phyloP scores from a whole-genome alignment of 1,284 basidiomycete species.

The Pyrrhoderma noxium region DNA sequence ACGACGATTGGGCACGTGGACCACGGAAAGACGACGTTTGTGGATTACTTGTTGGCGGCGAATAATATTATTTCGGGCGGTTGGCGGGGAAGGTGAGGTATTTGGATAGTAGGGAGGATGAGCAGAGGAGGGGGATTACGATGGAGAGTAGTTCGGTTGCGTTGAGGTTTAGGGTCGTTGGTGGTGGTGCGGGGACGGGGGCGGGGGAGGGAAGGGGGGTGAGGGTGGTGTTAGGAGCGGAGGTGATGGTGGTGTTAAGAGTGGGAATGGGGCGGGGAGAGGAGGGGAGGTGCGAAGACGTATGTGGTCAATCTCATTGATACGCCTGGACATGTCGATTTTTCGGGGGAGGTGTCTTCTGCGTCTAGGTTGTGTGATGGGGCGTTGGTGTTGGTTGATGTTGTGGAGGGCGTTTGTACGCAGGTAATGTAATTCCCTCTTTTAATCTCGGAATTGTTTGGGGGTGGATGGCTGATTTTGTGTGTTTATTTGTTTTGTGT shows the following conservation, averaged over 20 bases:
- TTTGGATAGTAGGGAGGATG: constrained; percentile 93
- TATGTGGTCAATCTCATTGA: constrained; percentile 95
- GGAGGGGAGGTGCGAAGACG: constrained; percentile 48
- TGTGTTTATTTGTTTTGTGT: too few species aligned
- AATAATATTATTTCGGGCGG: constrained; percentile 95
- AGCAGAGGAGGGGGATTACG: constrained; percentile 96
- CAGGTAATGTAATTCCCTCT: constrained; percentile 49
- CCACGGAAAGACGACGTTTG: constrained; percentile 92
- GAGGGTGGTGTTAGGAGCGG: neutral
- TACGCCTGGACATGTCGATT: constrained; percentile 98
- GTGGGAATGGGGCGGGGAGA: constrained; percentile 14
- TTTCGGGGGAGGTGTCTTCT: constrained; percentile 94
- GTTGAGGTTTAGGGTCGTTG: constrained; percentile 66
- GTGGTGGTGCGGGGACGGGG: constrained; percentile 33
- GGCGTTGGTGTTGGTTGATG: constrained; percentile 94
- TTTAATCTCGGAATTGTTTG: neutral
- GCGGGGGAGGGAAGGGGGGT: neutral
- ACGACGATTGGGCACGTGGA: constrained; percentile 83
- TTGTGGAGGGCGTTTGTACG: constrained; percentile 97
- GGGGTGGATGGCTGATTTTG: too few species aligned
- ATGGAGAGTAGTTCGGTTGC: constrained; percentile 98
- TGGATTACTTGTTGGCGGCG: constrained; percentile 91
- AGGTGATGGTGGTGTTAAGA: constrained; percentile 22
- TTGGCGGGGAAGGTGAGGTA: constrained; percentile 98
- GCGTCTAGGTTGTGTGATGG: constrained; percentile 94